Evolutionary conservation across 2,329 filamentous ascomycete species (phyloP).

Genomic region (Coniochaeta hoffmannii): DNA sequence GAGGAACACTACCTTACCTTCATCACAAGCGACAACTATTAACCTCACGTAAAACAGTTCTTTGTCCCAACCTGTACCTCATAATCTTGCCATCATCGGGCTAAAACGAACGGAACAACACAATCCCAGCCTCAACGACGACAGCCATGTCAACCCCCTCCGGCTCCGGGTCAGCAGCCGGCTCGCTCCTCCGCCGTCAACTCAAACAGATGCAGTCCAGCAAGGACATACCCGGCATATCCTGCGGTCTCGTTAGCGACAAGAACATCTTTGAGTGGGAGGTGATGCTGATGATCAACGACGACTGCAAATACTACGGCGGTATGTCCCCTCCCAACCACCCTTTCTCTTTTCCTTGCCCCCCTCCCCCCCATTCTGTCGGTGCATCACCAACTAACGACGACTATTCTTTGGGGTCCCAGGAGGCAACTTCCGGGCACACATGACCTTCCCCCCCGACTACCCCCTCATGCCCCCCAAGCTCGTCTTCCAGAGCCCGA

Average conservation of each 20-base stretch:
- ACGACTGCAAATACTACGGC: conserved; percentile 89
- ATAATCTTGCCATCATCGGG: no score
- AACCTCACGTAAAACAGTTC: no score
- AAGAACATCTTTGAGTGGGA: conserved; percentile 96
- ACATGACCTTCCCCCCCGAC: conserved; percentile 71
- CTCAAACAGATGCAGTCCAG: conserved; percentile 90
- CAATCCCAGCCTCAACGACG: background rate
- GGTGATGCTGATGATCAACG: conserved; percentile 96
- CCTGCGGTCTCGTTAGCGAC: conserved; percentile 77
- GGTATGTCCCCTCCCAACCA: conserved; percentile 43
- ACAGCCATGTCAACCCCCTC: background rate
- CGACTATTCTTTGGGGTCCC: background rate
- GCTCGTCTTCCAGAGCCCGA: conserved; percentile 76
- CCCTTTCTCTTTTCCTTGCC: background rate
- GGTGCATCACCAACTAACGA: background rate
- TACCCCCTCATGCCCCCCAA: conserved; percentile 86
- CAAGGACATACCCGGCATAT: conserved; percentile 90
- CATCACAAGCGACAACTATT: no score
- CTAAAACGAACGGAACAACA: background rate
- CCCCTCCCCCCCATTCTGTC: conserved; percentile 10
- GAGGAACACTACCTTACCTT: no score
- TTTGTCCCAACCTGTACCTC: no score
- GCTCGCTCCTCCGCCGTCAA: conserved; percentile 71
- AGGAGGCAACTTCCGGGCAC: conserved; percentile 90
- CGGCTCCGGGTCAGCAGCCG: conserved; percentile 40